phyloP scores from a whole-genome alignment of 1,139 yeast genomes.

The Zygoascus sp. region DNA sequence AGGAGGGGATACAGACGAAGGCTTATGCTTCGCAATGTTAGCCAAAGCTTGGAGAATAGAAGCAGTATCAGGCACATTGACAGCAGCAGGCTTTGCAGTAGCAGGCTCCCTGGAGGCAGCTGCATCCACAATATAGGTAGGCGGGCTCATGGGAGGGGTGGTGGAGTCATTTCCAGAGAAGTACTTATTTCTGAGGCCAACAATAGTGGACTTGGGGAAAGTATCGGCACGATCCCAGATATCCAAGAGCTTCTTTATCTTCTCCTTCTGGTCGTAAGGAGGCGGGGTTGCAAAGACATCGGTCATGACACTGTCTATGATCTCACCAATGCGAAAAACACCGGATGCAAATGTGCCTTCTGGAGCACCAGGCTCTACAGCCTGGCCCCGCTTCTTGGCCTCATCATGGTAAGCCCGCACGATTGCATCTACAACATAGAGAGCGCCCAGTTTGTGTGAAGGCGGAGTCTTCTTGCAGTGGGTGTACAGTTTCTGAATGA shows the following conservation, averaged over 20 bases:
- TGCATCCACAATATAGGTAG: constrained; percentile 6
- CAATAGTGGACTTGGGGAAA: constrained; percentile 55
- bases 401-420: constrained; percentile 82
- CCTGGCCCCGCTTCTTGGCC: constrained; percentile 52
- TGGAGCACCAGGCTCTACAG: constrained; percentile 41
- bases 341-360: constrained; percentile 78
- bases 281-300: constrained; percentile 29
- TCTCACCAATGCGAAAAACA: constrained; percentile 40
- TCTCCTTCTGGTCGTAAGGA: constrained; percentile 43
- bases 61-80: constrained; percentile 33
- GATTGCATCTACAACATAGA: constrained; percentile 88
- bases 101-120: constrained; percentile 4
- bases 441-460: constrained; percentile 81
- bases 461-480: constrained; percentile 73
- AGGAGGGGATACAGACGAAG: constrained; percentile 28
- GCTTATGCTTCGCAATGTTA: constrained; percentile 36
- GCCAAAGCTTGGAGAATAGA: constrained; percentile 39
- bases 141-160: constrained; percentile 15
- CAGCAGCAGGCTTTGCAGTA: constrained; percentile 13
- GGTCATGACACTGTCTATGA: constrained; percentile 33
- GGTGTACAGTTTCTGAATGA: constrained; percentile 57
- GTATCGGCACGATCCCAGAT: constrained; percentile 90
- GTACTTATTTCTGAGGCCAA: constrained; percentile 33
- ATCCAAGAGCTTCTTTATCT: constrained; percentile 76
- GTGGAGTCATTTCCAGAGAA: constrained; percentile 10